Percentiles rank a stretch among this genome's conserved stretches.
Evolutionary conservation across 169 alveolate genomes (phyloP).

Genomic region (Eimeria necatrix): DNA sequence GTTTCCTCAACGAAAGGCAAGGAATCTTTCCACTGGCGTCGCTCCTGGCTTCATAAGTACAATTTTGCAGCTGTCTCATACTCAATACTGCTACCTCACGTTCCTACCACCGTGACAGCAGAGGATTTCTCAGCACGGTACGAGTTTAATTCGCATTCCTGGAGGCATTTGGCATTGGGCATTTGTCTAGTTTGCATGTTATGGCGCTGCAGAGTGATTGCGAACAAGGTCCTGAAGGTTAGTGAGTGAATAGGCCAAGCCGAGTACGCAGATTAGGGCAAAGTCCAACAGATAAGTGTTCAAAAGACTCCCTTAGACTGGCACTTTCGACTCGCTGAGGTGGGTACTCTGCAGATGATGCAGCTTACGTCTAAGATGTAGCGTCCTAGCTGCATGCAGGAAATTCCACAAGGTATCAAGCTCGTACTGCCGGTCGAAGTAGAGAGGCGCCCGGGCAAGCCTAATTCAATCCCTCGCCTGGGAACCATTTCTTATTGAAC

Average conservation of each 20-base stretch:
- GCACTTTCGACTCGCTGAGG: slow-evolving; percentile 70
- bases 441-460: slow-evolving; percentile 47
- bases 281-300: slow-evolving; percentile 17
- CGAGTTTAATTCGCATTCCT: not conserved
- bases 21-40: not conserved
- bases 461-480: not conserved
- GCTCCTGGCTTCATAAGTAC: not conserved
- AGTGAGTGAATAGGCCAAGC: not conserved
- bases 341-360: not conserved
- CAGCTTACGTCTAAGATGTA: not conserved
- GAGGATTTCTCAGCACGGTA: slow-evolving; percentile 73
- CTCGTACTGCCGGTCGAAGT: slow-evolving; percentile 51
- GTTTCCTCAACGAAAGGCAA: slow-evolving; percentile 66
- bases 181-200: no score
- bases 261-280: not conserved
- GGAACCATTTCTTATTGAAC: not conserved
- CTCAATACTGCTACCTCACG: slow-evolving; percentile 42
- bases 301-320: slow-evolving; percentile 43
- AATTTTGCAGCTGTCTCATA: slow-evolving; percentile 46
- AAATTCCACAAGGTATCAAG: slow-evolving; percentile 54
- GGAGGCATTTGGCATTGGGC: no score
- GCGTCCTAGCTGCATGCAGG: not conserved
- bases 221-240: slow-evolving; percentile 64
- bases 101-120: slow-evolving; percentile 62
- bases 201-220: slow-evolving; percentile 32